Conservation (phyloP, 179 eudicot genomes). For the Camellia oleifera region DNA sequence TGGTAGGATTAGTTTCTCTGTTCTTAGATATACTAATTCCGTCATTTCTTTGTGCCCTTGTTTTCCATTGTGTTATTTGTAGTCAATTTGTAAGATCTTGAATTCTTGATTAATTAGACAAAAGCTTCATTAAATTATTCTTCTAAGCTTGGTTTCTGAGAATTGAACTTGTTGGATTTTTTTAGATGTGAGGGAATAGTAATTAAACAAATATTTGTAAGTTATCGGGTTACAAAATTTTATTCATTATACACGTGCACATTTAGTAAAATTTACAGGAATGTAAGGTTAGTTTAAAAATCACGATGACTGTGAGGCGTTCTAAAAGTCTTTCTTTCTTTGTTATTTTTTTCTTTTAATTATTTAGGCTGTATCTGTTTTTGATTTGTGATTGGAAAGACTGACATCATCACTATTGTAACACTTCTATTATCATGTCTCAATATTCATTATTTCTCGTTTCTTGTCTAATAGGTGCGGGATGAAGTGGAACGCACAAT, state of each 20-base stretch:
- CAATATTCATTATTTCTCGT: neutral
- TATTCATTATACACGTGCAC: no score
- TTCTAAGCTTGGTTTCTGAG: no score
- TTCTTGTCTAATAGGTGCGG: conserved; percentile 39
- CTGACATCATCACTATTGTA: neutral
- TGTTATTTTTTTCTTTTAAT: neutral
- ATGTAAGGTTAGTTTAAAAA: neutral
- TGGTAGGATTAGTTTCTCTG: conserved; percentile 37
- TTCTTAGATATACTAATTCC: neutral
- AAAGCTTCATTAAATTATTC: neutral
- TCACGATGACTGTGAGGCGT: neutral
- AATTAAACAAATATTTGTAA: no score
- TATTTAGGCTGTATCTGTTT: neutral
- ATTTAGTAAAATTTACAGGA: no score
- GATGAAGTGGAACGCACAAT: conserved; percentile 45
- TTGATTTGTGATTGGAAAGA: neutral
- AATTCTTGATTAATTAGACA: neutral
- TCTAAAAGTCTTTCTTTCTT: neutral
- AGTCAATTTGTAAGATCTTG: neutral
- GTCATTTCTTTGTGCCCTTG: neutral
- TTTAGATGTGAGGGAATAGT: no score
- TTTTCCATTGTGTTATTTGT: neutral
- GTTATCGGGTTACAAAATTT: no score
- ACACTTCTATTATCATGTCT: neutral
- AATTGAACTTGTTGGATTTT: no score